Percentiles rank a stretch among this genome's conserved stretches.
Conservation (phyloP, 2,329 filamentous ascomycete species). For the Trichoderma atrobrunneum region DNA sequence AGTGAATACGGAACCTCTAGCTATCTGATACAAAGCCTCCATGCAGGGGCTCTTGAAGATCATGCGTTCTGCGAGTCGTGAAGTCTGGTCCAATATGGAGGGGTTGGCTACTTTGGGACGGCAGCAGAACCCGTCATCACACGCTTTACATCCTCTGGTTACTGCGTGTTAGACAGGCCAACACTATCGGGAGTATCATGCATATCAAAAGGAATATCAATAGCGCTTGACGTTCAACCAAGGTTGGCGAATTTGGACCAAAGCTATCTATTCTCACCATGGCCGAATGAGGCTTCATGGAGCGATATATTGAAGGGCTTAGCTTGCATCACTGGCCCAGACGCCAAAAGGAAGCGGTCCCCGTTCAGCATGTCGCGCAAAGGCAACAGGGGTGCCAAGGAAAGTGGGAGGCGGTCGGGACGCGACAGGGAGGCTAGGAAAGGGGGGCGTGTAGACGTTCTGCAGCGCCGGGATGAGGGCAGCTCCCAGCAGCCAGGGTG, state of each 20-base stretch:
- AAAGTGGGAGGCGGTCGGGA: slow-evolving; percentile 15
- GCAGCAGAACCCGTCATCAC: not conserved
- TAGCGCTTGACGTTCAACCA: not conserved
- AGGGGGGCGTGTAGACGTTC: slow-evolving; percentile 17
- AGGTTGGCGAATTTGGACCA: not conserved
- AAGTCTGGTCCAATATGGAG: not conserved
- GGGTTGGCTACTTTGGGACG: not conserved
- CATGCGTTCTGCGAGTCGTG: not conserved
- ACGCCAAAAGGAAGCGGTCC: not conserved
- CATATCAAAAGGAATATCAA: not conserved
- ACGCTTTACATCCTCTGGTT: not conserved
- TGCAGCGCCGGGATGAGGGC: slow-evolving; percentile 9
- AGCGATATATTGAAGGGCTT: slow-evolving; percentile 5
- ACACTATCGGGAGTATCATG: not conserved
- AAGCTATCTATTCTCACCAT: not conserved
- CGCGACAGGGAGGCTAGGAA: not conserved
- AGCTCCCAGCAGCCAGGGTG: slow-evolving; percentile 8
- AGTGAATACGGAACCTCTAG: not conserved
- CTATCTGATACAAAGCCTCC: not conserved
- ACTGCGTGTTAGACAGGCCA: not conserved
- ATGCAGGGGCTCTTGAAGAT: slow-evolving; percentile 2
- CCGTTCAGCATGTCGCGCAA: slow-evolving; percentile 5
- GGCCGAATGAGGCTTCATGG: slow-evolving; percentile 4
- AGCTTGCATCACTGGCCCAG: not conserved
- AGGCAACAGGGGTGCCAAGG: not conserved